Evolutionary conservation across 2,329 filamentous ascomycete genomes (phyloP), one percentile per base, ranked within the genome.

Genomic region (Myotisia sp.): DNA sequence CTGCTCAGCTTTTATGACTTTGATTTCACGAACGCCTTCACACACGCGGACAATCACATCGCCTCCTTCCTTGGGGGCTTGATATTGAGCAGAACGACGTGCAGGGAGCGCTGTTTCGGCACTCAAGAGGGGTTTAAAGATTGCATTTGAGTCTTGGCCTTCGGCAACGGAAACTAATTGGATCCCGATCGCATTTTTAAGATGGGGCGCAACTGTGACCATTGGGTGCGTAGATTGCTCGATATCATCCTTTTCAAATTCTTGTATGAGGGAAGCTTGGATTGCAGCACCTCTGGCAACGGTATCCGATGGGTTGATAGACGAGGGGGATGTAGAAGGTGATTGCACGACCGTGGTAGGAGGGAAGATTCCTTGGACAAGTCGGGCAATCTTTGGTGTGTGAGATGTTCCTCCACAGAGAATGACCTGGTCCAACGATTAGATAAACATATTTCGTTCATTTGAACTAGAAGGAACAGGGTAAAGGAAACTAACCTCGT

Each of bases 141-240:
- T 64, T 44, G 81, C 76, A 39, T 73, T 67, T 31, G 76, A 50
- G 29, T 41, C 66, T 26, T 64, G 68, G 9, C 65, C 64, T 24
- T 44, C 38, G n/a, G 29, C 36, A 23, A 42, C 38, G 7, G 47
- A 46, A 38, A 73, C 63, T 47, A 76, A 73, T 43, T 92, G 70
- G 34, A 95, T 79, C 55, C 90, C 90, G 43, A 98, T 81, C 42
- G 87, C 81, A 54, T 86, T 80, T 48, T 74, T 69, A 43, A 92
- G 76, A 65, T 98, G 90, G 49, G 85, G 84, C 34, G 92, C 85
- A 10, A 86, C 87, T 21, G 87, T 94, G 44, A 98, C 85, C 54
- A 85, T 83, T 34, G 90, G 79, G 67, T 98, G 87, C 30, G 85
- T 92, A 42, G 83, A 92, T 68, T 94, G 86, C 56, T 92, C 82